Evolutionary conservation across 1,284 basidiomycete species (phyloP).

Genomic region (Dichomitus squalens): DNA sequence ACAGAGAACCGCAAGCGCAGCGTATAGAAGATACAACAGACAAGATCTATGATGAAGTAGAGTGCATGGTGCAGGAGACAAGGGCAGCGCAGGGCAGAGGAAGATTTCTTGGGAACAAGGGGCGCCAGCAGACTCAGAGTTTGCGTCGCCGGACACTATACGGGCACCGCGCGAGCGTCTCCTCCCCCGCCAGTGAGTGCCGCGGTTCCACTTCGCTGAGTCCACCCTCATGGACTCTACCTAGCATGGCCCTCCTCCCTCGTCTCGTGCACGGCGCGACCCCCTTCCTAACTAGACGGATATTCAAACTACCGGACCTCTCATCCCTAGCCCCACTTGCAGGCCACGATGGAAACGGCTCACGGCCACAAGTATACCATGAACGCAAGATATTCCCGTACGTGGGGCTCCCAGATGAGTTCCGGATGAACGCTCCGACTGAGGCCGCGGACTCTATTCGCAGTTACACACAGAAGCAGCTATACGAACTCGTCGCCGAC

Average conservation of each 20-base stretch:
- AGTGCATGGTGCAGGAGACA: slow-evolving; percentile 8
- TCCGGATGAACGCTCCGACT: slow-evolving; percentile 1
- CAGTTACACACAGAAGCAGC: slow-evolving; percentile 74
- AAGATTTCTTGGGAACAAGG: slow-evolving; percentile 14
- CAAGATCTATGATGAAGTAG: slow-evolving; percentile 14
- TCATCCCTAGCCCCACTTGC: slow-evolving; percentile 44
- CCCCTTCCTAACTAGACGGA: slow-evolving; percentile 25
- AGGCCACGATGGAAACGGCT: slow-evolving; percentile 25
- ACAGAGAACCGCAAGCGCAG: slow-evolving; percentile 10
- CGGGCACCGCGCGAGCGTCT: slow-evolving; percentile 6
- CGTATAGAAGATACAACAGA: slow-evolving; percentile 17
- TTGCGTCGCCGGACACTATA: slow-evolving; percentile 12
- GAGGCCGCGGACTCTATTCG: slow-evolving; percentile 14
- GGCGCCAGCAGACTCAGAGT: slow-evolving; percentile 8
- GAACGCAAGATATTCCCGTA: slow-evolving; percentile 81
- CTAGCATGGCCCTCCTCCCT: slow-evolving; percentile 23
- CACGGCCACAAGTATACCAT: slow-evolving; percentile 48
- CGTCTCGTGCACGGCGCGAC: slow-evolving; percentile 15
- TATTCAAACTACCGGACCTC: slow-evolving; percentile 44
- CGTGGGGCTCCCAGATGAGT: slow-evolving; percentile 32
- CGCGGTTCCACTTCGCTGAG: background rate
- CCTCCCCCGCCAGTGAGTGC: background rate
- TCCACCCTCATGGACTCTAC: background rate
- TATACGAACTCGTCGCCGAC: slow-evolving; percentile 89
- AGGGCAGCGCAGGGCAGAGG: background rate